Percentiles rank a stretch among this genome's conserved stretches.
Conservation (phyloP, 129 eudicot genomes). For the Saussurea involucrata region DNA sequence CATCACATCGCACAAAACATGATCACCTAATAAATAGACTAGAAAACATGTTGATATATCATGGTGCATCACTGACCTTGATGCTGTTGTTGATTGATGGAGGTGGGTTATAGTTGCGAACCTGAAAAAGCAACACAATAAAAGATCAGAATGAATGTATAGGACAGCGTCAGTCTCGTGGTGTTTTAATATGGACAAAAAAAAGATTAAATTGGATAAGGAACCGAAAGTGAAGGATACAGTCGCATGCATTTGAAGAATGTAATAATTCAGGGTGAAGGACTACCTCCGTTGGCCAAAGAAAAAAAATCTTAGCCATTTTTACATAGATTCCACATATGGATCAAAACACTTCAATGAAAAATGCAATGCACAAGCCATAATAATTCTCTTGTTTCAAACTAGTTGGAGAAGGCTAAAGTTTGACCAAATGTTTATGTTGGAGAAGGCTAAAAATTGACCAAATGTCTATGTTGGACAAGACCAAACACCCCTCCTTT, state of each 20-base stretch:
- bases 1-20: neutral
- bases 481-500: neutral
- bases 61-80: slow-evolving; percentile 48
- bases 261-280: too few species aligned
- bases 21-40: neutral
- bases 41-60: neutral
- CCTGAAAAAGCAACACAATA: slow-evolving; percentile 40
- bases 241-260: neutral
- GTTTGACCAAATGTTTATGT: neutral
- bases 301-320: too few species aligned
- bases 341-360: too few species aligned
- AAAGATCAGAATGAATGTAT: neutral
- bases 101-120: slow-evolving; percentile 70
- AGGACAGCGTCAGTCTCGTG: neutral
- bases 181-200: neutral
- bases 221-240: too few species aligned
- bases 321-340: too few species aligned
- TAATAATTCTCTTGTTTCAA: too few species aligned
- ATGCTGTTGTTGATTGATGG: slow-evolving; percentile 91
- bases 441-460: too few species aligned
- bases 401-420: too few species aligned
- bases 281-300: too few species aligned
- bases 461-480: neutral
- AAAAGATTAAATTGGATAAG: neutral
- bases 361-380: too few species aligned